A percentile compares a stretch with the other conserved stretches of the same genome.
Evolutionary conservation across 345 rosid genomes (phyloP).

Genomic region (Euphorbia tirucalli): DNA sequence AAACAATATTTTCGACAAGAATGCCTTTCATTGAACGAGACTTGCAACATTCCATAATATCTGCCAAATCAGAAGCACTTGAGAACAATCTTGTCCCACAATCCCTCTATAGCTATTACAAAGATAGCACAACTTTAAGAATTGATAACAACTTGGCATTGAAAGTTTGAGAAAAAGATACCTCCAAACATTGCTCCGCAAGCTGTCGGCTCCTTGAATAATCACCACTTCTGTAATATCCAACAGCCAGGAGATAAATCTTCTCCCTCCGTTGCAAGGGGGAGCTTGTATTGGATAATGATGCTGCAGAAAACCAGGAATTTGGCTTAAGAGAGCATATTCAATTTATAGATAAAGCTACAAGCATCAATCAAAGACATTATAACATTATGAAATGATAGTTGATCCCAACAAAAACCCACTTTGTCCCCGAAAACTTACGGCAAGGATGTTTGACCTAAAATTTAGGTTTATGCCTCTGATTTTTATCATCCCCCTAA

Average conservation of each 20-base stretch:
- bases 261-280: conserved; percentile 45
- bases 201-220: conserved; percentile 67
- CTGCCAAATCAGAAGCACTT: background rate
- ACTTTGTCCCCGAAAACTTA: background rate
- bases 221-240: conserved; percentile 66
- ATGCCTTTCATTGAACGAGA: background rate
- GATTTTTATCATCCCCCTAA: background rate
- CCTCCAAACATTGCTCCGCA: conserved; percentile 67
- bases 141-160: background rate
- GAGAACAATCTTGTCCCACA: background rate
- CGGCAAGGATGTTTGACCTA: background rate
- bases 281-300: conserved; percentile 47
- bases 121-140: background rate
- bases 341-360: background rate
- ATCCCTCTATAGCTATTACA: background rate
- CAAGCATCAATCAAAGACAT: conserved; percentile 3
- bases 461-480: background rate
- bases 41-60: background rate
- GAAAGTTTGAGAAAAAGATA: conserved; percentile 14
- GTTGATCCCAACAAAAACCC: background rate
- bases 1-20: background rate
- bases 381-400: background rate
- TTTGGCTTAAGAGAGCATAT: background rate
- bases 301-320: conserved; percentile 41
- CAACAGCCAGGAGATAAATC: conserved; percentile 80